phyloP scores from a whole-genome alignment of 78 protist genomes.

The Bigelowiella natans region DNA sequence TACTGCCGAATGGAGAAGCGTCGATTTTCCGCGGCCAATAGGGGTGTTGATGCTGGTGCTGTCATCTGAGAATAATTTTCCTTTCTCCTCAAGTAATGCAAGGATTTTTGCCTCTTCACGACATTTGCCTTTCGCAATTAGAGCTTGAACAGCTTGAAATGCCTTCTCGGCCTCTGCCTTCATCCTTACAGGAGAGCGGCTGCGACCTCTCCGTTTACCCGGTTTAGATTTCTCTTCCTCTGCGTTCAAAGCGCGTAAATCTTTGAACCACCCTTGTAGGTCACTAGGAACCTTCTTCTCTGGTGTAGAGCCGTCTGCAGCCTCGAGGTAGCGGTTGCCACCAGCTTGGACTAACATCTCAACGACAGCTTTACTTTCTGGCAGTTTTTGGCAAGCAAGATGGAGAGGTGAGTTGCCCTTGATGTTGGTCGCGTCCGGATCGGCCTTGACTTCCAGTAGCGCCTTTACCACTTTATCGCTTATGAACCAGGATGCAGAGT shows the following conservation, averaged over 20 bases:
- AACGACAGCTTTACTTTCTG: neutral
- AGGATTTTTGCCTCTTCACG: no score
- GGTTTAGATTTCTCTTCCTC: neutral
- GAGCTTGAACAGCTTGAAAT: no score
- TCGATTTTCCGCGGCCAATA: neutral
- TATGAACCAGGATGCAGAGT: neutral
- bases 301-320: neutral
- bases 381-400: neutral
- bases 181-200: no score
- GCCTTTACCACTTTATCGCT: neutral
- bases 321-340: neutral
- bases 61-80: no score
- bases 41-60: neutral
- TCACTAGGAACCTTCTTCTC: neutral
- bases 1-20: neutral
- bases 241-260: neutral
- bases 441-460: neutral
- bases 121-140: no score
- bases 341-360: neutral
- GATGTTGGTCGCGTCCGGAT: no score
- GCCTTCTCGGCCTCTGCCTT: no score
- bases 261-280: neutral
- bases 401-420: neutral
- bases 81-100: no score
- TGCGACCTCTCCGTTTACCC: no score